Evolutionary conservation across 2,329 filamentous ascomycete genomes (phyloP).

Genomic region (Colletotrichum abscissum): DNA sequence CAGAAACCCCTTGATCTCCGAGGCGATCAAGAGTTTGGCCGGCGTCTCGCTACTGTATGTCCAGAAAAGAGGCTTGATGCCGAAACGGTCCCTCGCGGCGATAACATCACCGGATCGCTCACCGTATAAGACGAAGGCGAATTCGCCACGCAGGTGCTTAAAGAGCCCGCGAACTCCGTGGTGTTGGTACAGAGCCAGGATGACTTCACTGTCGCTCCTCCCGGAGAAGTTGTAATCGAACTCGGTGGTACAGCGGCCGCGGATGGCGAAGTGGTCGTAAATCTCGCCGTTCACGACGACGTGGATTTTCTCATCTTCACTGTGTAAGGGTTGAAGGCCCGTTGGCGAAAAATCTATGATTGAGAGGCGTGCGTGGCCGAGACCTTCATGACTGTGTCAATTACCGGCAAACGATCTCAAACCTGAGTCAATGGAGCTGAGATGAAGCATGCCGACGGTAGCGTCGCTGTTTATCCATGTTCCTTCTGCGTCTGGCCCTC

Average conservation of each 20-base stretch:
- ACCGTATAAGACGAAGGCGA: slow-evolving; percentile 64
- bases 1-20: slow-evolving; percentile 65
- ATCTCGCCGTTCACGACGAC: slow-evolving; percentile 64
- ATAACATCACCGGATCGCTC: slow-evolving; percentile 50
- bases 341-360: slow-evolving; percentile 61
- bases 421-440: background rate
- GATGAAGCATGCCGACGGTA: slow-evolving; percentile 7
- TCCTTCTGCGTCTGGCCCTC: slow-evolving; percentile 42
- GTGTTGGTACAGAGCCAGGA: slow-evolving; percentile 61
- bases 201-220: slow-evolving; percentile 61
- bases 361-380: slow-evolving; percentile 56
- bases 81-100: slow-evolving; percentile 64
- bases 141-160: slow-evolving; percentile 62
- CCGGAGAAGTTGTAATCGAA: slow-evolving; percentile 56
- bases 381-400: slow-evolving; percentile 20
- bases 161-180: slow-evolving; percentile 51
- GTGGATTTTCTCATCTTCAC: slow-evolving; percentile 51
- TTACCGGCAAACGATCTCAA: background rate
- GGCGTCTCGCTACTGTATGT: slow-evolving; percentile 40
- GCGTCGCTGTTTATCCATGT: slow-evolving; percentile 37
- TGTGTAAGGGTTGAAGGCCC: slow-evolving; percentile 58
- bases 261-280: slow-evolving; percentile 56
- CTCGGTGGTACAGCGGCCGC: slow-evolving; percentile 45
- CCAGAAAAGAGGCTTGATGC: slow-evolving; percentile 67
- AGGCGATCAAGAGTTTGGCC: slow-evolving; percentile 56